phyloP scores from a whole-genome alignment of 192 early-diverging fungal genomes.

The Pilaira anomala region DNA sequence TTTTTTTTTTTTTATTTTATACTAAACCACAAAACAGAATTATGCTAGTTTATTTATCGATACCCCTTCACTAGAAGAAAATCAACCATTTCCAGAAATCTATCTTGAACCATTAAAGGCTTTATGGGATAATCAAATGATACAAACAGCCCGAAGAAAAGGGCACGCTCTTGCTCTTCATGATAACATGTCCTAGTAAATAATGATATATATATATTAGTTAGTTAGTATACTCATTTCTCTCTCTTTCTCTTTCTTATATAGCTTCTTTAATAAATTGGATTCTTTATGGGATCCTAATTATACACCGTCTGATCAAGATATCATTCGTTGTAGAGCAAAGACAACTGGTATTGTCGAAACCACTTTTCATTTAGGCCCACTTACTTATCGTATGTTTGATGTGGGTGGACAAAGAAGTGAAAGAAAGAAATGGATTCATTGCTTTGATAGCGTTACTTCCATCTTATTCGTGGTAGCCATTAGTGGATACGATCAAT shows the following conservation, averaged over 20 bases:
- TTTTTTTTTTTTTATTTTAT: neutral
- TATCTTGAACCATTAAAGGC: conserved; percentile 43
- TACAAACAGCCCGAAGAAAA: conserved; percentile 38
- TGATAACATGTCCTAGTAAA: conserved; percentile 54
- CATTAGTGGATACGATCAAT: conserved; percentile 59
- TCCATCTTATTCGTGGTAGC: conserved; percentile 58
- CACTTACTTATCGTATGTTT: conserved; percentile 76
- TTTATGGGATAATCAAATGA: conserved; percentile 45
- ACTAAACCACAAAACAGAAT: too few relatives aligned
- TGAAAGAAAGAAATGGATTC: conserved; percentile 94
- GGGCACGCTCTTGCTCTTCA: conserved; percentile 48
- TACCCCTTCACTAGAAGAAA: conserved; percentile 35
- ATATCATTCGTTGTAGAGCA: conserved; percentile 56
- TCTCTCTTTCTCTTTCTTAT: neutral
- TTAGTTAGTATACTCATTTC: too few relatives aligned
- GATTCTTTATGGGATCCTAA: conserved; percentile 43
- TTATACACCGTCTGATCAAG: conserved; percentile 56
- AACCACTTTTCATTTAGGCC: conserved; percentile 51
- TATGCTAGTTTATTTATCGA: conserved; percentile 36
- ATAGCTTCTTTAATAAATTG: conserved; percentile 50
- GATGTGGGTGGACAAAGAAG: conserved; percentile 97
- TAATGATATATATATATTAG: neutral
- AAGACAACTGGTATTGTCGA: conserved; percentile 66
- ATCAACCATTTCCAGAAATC: conserved; percentile 39
- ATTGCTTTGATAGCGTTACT: conserved; percentile 55